Evolutionary conservation across 805 yeast genomes (phyloP).

Genomic region (Kluyveromyces wickerhamii): DNA sequence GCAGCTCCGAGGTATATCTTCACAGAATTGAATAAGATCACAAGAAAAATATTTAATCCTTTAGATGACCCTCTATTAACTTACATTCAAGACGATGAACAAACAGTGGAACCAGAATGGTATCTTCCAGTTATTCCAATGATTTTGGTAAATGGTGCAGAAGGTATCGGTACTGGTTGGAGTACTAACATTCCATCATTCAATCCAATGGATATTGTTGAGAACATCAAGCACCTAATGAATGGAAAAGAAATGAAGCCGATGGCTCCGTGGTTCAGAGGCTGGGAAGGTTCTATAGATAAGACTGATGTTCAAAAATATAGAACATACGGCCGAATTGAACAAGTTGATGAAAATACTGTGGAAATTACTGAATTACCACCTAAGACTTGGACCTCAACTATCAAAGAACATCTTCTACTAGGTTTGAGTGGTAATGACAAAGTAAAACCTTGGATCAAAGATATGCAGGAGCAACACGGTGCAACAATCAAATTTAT

Average conservation of each 20-base stretch:
- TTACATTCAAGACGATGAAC: slow-evolving; percentile 88
- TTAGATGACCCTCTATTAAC: slow-evolving; percentile 70
- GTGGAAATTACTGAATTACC: slow-evolving; percentile 91
- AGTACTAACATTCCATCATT: slow-evolving; percentile 86
- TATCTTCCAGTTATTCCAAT: slow-evolving; percentile 91
- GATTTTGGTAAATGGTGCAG: slow-evolving; percentile 91
- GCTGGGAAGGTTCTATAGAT: slow-evolving; percentile 85
- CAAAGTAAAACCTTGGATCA: slow-evolving; percentile 74
- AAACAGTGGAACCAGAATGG: slow-evolving; percentile 92
- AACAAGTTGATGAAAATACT: slow-evolving; percentile 69
- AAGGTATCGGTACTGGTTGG: slow-evolving; percentile 99
- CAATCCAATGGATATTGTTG: slow-evolving; percentile 78
- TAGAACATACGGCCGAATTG: slow-evolving; percentile 71
- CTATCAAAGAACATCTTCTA: slow-evolving; percentile 76
- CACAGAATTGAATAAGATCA: slow-evolving; percentile 72
- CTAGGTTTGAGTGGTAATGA: slow-evolving; percentile 71
- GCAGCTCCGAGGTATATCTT: slow-evolving; percentile 97
- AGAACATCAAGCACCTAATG: slow-evolving; percentile 67
- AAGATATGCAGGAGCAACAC: slow-evolving; percentile 93
- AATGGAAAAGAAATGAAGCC: slow-evolving; percentile 58
- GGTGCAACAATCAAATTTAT: slow-evolving; percentile 72
- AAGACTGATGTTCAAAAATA: slow-evolving; percentile 57
- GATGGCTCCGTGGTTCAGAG: slow-evolving; percentile 90
- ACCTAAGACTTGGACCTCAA: slow-evolving; percentile 84
- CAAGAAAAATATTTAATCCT: slow-evolving; percentile 68